A percentile compares a stretch with the other conserved stretches of the same genome.
These are phyloP conservation scores for Bocquillonia castaneifolia DNA, from an alignment of 441 rosid genomes.

Conservation along the genomic window DNA sequence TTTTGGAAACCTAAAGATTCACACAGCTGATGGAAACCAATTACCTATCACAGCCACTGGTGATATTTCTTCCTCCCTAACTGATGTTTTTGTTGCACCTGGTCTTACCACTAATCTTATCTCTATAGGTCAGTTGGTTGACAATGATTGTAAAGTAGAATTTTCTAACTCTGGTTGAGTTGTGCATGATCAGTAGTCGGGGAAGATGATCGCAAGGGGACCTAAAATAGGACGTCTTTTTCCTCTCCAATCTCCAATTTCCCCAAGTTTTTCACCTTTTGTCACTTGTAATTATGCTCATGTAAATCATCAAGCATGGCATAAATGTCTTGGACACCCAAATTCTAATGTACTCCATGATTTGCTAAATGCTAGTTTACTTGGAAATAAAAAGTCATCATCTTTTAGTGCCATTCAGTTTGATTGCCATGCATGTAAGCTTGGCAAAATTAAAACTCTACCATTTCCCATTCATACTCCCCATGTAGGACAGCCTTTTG, in stretches of 20 bases:
- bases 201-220: background rate
- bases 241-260: background rate
- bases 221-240: background rate
- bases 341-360: background rate
- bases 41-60: background rate
- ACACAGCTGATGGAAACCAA: too few relatives aligned
- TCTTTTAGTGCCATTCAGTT: too few relatives aligned
- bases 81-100: background rate
- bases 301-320: background rate
- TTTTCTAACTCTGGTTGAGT: too few relatives aligned
- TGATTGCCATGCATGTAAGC: too few relatives aligned
- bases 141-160: too few relatives aligned
- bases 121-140: too few relatives aligned
- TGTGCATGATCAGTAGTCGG: too few relatives aligned
- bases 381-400: too few relatives aligned
- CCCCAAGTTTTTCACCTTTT: background rate
- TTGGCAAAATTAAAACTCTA: too few relatives aligned
- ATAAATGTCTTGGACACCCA: background rate
- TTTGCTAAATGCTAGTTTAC: background rate
- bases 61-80: background rate
- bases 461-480: too few relatives aligned
- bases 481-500: too few relatives aligned
- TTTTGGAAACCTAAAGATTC: too few relatives aligned
- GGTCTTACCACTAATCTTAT: background rate
- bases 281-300: background rate